Conservation (phyloP, 2,329 filamentous ascomycete species). For the Diplodia mutila region DNA sequence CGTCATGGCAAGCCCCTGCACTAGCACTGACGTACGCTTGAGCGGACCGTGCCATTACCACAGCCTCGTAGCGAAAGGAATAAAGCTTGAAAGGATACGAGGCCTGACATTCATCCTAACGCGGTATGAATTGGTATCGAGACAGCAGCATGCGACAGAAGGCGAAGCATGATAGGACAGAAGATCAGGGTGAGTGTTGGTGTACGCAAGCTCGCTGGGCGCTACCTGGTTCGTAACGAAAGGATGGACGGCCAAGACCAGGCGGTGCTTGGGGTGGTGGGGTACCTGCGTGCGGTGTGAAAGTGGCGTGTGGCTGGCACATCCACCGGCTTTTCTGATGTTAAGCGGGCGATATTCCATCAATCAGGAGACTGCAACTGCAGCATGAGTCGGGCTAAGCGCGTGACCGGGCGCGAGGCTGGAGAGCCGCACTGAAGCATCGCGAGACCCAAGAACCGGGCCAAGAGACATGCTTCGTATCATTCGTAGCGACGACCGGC, state of each 20-base stretch:
- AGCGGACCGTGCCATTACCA: not conserved
- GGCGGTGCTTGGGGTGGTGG: not conserved
- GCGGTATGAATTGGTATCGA: not conserved
- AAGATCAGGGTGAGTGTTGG: not conserved
- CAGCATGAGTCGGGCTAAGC: conserved; percentile 5
- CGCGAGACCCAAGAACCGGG: not conserved
- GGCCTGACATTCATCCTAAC: not conserved
- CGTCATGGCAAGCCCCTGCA: conserved; percentile 3
- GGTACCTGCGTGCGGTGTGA: conserved; percentile 16
- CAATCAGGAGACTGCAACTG: not conserved
- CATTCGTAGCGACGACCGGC: not conserved
- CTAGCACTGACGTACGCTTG: not conserved
- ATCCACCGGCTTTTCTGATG: conserved; percentile 1
- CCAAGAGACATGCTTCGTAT: conserved; percentile 11
- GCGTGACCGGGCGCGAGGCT: conserved; percentile 9
- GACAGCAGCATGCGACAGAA: not conserved
- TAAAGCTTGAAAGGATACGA: conserved; percentile 1
- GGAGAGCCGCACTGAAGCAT: conserved; percentile 17
- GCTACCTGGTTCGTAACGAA: not conserved
- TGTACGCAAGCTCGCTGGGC: not conserved
- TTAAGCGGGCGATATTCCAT: conserved; percentile 16
- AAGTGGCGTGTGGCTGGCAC: conserved; percentile 13
- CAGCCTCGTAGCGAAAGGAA: not conserved
- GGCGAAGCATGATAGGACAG: not conserved
- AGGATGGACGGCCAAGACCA: not conserved